phyloP scores from a whole-genome alignment of 2,329 filamentous ascomycete genomes.

The Phyllosticta citriasiana region DNA sequence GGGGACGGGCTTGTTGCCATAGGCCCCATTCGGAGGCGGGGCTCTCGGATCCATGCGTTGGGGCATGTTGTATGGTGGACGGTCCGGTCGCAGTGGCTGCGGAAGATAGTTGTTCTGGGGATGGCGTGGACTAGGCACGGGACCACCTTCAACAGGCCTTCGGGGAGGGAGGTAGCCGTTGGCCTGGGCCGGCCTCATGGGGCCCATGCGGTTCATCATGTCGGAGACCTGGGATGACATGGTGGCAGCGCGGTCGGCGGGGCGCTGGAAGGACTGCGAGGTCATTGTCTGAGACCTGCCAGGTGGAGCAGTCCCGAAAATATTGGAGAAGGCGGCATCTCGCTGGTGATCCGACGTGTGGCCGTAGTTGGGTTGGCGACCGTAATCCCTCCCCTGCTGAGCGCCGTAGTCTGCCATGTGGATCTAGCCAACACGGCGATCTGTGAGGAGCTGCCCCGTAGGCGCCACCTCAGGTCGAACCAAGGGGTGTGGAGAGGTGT shows the following conservation, averaged over 20 bases:
- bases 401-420: conserved; percentile 54
- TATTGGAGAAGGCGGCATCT: conserved; percentile 92
- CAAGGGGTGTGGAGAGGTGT: background rate
- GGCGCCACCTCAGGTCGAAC: conserved; percentile 3
- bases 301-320: conserved; percentile 80
- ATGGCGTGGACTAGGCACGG: conserved; percentile 26
- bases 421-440: conserved; percentile 9
- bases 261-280: conserved; percentile 56
- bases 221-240: conserved; percentile 37
- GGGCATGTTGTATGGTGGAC: conserved; percentile 61
- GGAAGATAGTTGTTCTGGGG: conserved; percentile 49
- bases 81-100: conserved; percentile 51
- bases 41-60: conserved; percentile 56
- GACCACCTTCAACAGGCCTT: conserved; percentile 24
- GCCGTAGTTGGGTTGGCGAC: conserved; percentile 41
- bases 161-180: conserved; percentile 18
- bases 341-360: conserved; percentile 54
- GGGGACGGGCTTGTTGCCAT: conserved; percentile 45
- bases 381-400: conserved; percentile 52
- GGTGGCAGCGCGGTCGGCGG: conserved; percentile 65
- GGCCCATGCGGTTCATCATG: conserved; percentile 54
- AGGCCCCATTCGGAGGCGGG: conserved; percentile 40
- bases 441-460: conserved; percentile 8
- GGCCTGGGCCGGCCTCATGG: conserved; percentile 41
- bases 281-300: conserved; percentile 95